Percentiles rank a stretch among this genome's conserved stretches.
These are phyloP conservation scores for Funneliformis geosporum DNA, from an alignment of 192 early-diverging fungal species.

Conservation along the genomic window DNA sequence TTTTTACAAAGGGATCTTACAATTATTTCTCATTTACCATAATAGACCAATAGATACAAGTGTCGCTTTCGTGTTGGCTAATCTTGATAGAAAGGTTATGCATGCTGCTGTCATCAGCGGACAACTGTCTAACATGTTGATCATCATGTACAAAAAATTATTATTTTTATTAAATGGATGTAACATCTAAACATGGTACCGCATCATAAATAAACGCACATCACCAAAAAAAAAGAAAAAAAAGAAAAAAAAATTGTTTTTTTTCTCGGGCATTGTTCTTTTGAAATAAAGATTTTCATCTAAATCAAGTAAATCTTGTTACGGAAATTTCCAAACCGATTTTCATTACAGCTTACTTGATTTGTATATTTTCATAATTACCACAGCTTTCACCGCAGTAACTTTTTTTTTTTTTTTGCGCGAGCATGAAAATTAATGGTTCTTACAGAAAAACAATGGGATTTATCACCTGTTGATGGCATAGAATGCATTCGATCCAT, in stretches of 20 bases:
- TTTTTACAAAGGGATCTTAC: neutral
- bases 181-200: neutral
- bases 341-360: neutral
- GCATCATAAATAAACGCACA: neutral
- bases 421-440: neutral
- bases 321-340: neutral
- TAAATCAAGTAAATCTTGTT: neutral
- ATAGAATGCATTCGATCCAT: neutral
- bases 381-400: neutral
- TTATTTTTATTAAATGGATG: neutral
- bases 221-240: neutral
- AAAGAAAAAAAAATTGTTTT: neutral
- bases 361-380: neutral
- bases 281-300: neutral
- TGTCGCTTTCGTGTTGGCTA: neutral
- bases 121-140: neutral
- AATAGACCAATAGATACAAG: neutral
- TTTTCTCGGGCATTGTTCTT: neutral
- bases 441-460: neutral
- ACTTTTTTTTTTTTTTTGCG: neutral
- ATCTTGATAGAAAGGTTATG: neutral
- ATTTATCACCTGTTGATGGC: neutral
- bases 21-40: too few species aligned
- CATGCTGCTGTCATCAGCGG: neutral
- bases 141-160: neutral